A percentile compares a stretch with the other conserved stretches of the same genome.
These are phyloP conservation scores for Rhodotorula kratochvilovae DNA, from an alignment of 768 basidiomycete species.

Conservation along the genomic window DNA sequence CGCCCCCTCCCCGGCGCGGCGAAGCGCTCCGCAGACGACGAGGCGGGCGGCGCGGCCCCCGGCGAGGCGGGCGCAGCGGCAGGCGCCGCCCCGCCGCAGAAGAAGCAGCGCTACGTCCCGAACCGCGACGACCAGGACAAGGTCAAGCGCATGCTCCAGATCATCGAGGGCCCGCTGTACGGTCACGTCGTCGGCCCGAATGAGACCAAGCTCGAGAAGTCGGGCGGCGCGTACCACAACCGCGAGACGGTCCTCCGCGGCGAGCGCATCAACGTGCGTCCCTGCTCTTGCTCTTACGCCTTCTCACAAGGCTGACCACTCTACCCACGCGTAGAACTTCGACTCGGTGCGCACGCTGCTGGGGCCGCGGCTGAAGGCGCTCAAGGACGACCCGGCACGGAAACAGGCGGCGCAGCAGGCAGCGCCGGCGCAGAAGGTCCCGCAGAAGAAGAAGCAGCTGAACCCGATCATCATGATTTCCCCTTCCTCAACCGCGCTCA, in stretches of 20 bases:
- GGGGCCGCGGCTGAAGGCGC: conserved; percentile 70
- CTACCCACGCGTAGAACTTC: conserved; percentile 62
- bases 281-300: conserved; percentile 11
- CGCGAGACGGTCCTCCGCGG: conserved; percentile 78
- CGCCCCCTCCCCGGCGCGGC: neutral
- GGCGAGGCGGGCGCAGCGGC: conserved; percentile 30
- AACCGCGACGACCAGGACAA: conserved; percentile 73
- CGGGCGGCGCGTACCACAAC: conserved; percentile 46
- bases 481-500: conserved; percentile 85
- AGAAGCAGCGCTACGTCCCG: conserved; percentile 71
- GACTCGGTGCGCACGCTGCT: conserved; percentile 62
- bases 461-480: conserved; percentile 97
- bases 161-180: conserved; percentile 32
- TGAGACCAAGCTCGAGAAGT: conserved; percentile 47
- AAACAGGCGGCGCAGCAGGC: neutral
- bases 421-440: conserved; percentile 19
- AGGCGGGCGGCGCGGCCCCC: neutral
- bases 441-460: conserved; percentile 43
- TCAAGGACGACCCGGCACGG: conserved; percentile 54
- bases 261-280: conserved; percentile 70
- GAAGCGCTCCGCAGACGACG: neutral
- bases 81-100: conserved; percentile 52
- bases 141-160: conserved; percentile 72
- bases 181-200: conserved; percentile 65
- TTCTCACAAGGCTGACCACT: neutral